Percentiles rank a stretch among this genome's conserved stretches.
Conservation (phyloP, 306 rosid species). For the Begonia loranthoides region DNA sequence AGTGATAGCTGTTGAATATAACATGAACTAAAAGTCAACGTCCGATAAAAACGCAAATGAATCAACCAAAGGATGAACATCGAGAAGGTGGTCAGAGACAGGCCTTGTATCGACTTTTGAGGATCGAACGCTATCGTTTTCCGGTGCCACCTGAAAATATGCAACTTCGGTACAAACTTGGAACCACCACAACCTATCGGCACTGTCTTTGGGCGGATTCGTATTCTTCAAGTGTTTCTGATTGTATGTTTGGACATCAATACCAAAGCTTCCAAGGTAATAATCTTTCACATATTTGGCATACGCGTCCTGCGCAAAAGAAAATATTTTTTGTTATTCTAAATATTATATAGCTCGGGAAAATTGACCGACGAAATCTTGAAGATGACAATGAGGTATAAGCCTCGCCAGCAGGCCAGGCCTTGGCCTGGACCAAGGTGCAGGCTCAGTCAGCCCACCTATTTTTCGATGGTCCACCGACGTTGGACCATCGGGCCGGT, state of each 20-base stretch:
- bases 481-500: too few species aligned
- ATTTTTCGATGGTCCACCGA: too few species aligned
- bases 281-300: conserved; percentile 65
- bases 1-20: conserved; percentile 57
- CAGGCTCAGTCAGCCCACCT: too few species aligned
- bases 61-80: neutral
- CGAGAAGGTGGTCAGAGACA: conserved; percentile 12
- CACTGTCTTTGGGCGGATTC: conserved; percentile 29
- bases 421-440: too few species aligned
- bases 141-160: conserved; percentile 92
- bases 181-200: conserved; percentile 89
- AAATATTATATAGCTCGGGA: conserved; percentile 9
- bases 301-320: conserved; percentile 51
- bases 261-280: conserved; percentile 38
- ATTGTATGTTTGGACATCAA: conserved; percentile 29
- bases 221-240: conserved; percentile 65
- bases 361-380: neutral
- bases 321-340: conserved; percentile 14
- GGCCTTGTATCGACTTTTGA: conserved; percentile 61
- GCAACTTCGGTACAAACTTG: conserved; percentile 98
- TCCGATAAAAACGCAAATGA: neutral
- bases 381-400: too few species aligned
- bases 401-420: too few species aligned
- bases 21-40: neutral
- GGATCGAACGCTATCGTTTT: conserved; percentile 79